Evolutionary conservation across 805 yeast genomes (phyloP).

Genomic region (Metschnikowia henanensis): DNA sequence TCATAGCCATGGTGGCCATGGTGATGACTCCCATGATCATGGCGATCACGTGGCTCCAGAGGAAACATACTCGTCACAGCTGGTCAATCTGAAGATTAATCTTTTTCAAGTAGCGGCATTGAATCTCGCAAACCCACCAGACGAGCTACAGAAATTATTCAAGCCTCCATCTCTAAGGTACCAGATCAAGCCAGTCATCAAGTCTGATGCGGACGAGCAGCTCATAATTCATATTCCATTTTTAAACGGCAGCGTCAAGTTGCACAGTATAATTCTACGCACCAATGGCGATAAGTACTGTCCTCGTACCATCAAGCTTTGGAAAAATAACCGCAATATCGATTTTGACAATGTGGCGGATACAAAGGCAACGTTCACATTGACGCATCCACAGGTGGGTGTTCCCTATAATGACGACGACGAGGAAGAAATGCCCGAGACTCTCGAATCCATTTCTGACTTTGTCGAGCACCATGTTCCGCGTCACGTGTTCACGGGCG

Average conservation of each 20-base stretch:
- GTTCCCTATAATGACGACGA: conserved; percentile 33
- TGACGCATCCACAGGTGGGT: conserved; percentile 70
- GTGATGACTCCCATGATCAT: conserved; percentile 28
- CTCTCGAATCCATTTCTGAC: conserved; percentile 36
- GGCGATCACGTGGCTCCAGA: conserved; percentile 54
- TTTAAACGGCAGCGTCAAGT: conserved; percentile 62
- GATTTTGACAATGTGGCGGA: conserved; percentile 67
- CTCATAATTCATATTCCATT: conserved; percentile 78
- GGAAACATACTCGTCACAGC: conserved; percentile 68
- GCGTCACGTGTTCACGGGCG: conserved; percentile 69
- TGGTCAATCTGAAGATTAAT: conserved; percentile 63
- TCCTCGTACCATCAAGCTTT: conserved; percentile 68
- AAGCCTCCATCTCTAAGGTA: conserved; percentile 51
- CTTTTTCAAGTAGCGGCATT: conserved; percentile 59
- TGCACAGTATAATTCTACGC: conserved; percentile 72
- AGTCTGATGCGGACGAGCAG: conserved; percentile 83
- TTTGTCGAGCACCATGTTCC: conserved; percentile 85
- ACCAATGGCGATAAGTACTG: conserved; percentile 62
- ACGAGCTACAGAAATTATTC: conserved; percentile 53
- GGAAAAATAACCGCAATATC: conserved; percentile 65
- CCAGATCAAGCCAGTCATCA: conserved; percentile 45
- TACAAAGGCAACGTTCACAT: conserved; percentile 46
- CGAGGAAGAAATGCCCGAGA: conserved; percentile 31
- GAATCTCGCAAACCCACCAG: conserved; percentile 55
- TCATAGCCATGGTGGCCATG: conserved; percentile 8